A percentile compares a stretch with the other conserved stretches of the same genome.
These are phyloP conservation scores for Beauveria scarabaeidicola DNA, from an alignment of 2,329 filamentous ascomycete genomes.

Conservation along the genomic window DNA sequence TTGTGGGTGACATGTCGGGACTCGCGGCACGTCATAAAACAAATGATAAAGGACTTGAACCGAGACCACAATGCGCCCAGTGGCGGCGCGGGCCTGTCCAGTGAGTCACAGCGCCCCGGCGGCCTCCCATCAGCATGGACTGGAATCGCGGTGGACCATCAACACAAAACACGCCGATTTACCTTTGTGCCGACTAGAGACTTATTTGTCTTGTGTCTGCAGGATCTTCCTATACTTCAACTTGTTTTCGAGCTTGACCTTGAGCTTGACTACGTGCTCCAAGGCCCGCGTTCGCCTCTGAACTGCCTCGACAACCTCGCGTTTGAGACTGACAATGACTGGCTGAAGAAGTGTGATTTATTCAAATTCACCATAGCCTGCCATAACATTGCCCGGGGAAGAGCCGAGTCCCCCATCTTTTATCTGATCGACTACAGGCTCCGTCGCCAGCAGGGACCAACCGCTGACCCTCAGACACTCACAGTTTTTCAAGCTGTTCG, in stretches of 20 bases:
- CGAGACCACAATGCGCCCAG: not conserved
- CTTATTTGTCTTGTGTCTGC: not conserved
- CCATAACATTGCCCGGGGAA: rapidly evolving
- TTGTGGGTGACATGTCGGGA: not conserved
- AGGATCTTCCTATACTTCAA: rapidly evolving
- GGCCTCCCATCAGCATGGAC: not conserved
- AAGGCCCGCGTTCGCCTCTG: not conserved
- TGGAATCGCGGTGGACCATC: not conserved
- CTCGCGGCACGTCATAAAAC: not conserved
- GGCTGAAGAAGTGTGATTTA: too few relatives aligned
- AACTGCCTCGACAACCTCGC: not conserved
- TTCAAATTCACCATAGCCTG: too few relatives aligned
- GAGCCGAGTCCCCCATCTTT: not conserved
- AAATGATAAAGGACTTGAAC: not conserved
- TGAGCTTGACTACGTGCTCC: not conserved
- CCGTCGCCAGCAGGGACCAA: not conserved
- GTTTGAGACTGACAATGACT: too few relatives aligned
- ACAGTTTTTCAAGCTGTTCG: not conserved
- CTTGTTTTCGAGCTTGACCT: not conserved
- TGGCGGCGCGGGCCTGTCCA: not conserved
- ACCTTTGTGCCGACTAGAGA: not conserved
- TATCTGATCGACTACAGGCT: not conserved
- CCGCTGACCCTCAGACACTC: not conserved
- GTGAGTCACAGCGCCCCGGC: not conserved
- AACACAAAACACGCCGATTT: not conserved